phyloP scores from a whole-genome alignment of 2,329 filamentous ascomycete species.

The Daldinia eschscholtzii region DNA sequence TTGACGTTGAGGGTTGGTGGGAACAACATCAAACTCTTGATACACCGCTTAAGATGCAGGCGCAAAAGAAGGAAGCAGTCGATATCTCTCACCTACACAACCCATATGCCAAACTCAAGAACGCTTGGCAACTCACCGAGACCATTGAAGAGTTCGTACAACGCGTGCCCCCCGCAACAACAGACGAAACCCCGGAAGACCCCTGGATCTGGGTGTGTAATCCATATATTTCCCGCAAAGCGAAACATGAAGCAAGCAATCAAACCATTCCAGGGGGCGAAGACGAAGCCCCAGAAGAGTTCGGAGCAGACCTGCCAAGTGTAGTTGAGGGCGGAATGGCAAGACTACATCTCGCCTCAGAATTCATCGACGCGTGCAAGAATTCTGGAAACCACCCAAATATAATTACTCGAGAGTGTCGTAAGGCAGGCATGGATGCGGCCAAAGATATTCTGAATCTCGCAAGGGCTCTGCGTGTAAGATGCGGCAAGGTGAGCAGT shows the following conservation, averaged over 20 bases:
- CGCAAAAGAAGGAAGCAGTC: constrained; percentile 29
- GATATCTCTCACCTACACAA: constrained; percentile 64
- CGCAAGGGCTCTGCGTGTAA: constrained; percentile 69
- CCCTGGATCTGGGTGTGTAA: constrained; percentile 83
- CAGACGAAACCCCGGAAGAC: constrained; percentile 58
- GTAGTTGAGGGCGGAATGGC: constrained; percentile 67
- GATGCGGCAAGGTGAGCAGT: constrained; percentile 72
- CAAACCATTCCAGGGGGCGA: constrained; percentile 60
- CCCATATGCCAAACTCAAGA: constrained; percentile 65
- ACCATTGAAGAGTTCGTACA: constrained; percentile 73
- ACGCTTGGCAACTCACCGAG: constrained; percentile 74
- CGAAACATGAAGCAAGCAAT: constrained; percentile 52
- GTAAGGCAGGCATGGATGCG: constrained; percentile 63
- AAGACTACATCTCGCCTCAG: constrained; percentile 60
- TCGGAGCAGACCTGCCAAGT: constrained; percentile 59
- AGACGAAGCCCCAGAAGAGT: constrained; percentile 62
- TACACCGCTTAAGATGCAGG: constrained; percentile 45
- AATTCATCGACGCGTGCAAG: constrained; percentile 64
- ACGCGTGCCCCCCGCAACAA: constrained; percentile 76
- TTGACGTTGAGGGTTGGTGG: constrained; percentile 67
- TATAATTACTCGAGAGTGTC: constrained; percentile 61
- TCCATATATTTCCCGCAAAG: constrained; percentile 63
- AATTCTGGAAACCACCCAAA: constrained; percentile 52
- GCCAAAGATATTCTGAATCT: constrained; percentile 69
- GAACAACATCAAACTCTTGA: constrained; percentile 41